Evolutionary conservation across 1,284 basidiomycete species (phyloP).

Genomic region (Fomitopsis palustris): DNA sequence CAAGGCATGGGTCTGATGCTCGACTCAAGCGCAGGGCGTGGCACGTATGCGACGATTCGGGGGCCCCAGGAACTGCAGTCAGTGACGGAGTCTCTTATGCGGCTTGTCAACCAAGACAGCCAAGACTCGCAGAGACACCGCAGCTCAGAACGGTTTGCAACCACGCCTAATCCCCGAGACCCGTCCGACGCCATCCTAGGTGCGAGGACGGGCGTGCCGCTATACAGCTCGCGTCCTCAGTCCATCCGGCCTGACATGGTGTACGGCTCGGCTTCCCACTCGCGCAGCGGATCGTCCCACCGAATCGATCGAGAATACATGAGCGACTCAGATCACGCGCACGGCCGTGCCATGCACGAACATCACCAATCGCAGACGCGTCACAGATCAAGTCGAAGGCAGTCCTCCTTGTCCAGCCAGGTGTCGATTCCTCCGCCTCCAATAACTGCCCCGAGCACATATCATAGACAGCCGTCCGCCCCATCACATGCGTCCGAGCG

Average conservation of each 20-base stretch:
- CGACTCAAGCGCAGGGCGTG: constrained; percentile 7
- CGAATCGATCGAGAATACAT: constrained; percentile 4
- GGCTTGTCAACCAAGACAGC: constrained; percentile 6
- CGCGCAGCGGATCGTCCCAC: constrained; percentile 10
- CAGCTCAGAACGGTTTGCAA: constrained; percentile 11
- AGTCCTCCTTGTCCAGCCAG: not conserved
- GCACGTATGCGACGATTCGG: constrained; percentile 14
- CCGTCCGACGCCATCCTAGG: constrained; percentile 12
- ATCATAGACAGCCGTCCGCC: not conserved
- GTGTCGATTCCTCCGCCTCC: not conserved
- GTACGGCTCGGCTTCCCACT: constrained; percentile 2
- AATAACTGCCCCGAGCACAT: not conserved
- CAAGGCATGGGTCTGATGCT: not conserved
- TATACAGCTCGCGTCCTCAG: constrained; percentile 17
- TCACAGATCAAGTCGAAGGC: not conserved
- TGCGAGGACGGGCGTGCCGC: constrained; percentile 15
- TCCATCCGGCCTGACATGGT: constrained; percentile 6
- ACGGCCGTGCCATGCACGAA: not conserved
- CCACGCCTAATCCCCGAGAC: constrained; percentile 10
- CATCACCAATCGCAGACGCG: not conserved
- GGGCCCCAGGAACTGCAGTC: constrained; percentile 18
- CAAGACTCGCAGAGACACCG: constrained; percentile 8
- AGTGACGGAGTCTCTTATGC: constrained; percentile 15
- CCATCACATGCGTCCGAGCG: not conserved
- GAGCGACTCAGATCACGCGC: constrained; percentile 7